Evolutionary conservation across 305 asterid genomes (phyloP), one percentile per base, ranked within the genome.

Genomic region (Euphrasia arctica): DNA sequence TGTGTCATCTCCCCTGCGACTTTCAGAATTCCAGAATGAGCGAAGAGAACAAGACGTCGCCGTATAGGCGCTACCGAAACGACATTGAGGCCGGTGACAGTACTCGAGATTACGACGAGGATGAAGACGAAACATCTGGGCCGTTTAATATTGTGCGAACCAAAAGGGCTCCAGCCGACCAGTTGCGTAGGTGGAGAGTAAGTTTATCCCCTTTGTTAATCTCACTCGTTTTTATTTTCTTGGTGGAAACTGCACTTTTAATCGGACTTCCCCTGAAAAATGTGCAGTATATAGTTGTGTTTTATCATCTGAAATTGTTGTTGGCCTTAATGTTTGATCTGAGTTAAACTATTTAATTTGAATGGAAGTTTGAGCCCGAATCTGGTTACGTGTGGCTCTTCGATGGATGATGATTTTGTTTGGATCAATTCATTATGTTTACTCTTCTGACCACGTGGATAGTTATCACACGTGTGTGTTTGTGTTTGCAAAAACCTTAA

Each of bases 1-100:
- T 80, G 83, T 81, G 83, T 77, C 89, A 82, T 84, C 85, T 86
- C 89, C 80, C 96, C 89, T 79, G 94, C 94, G 85, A 79, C 85
- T 72, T 68, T 62, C 74, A 73, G 71, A 59, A 73, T 49, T 58
- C 48, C 15, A 71, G 54, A 70, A 70, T 72, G 78, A 68, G 73
- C 50, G 80, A 70, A 7, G 86, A 78, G 9, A 41, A 74, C 69
- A 81, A 78, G 43, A 54, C 60, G 18, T 81, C 96, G 60, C 89
- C 91, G 65, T 83, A 83, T 66, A 58, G 86, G 82, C 84, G 87
- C 29, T 63, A 82, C 77, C 75, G 65, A 68, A 75, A 76, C 52
- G 97, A 90, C 62, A 65, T 81, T 60, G 98, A 91, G 73, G 71
- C 87, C 36, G 89, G 84, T 0, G 29, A 41, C 31, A 59, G 51